Evolutionary conservation across 345 rosid genomes (phyloP).

Genomic region (Melastoma malabathricum): DNA sequence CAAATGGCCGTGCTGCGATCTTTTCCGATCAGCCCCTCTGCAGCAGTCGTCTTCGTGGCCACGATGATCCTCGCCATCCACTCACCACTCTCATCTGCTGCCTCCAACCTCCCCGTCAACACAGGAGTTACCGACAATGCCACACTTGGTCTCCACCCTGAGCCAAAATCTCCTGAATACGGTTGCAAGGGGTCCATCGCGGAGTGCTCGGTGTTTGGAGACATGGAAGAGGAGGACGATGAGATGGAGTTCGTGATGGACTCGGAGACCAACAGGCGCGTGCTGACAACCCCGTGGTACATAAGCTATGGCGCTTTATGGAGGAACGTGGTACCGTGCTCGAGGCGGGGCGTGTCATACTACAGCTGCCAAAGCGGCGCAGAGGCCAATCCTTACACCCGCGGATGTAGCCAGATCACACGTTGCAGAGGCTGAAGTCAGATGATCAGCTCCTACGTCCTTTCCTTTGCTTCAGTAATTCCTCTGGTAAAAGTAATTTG

Average conservation of each 20-base stretch:
- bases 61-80: conserved; percentile 19
- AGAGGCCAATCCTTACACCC: conserved; percentile 75
- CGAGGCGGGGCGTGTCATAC: conserved; percentile 85
- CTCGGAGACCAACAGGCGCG: conserved; percentile 69
- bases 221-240: conserved; percentile 6
- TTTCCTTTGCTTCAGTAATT: too few relatives aligned
- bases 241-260: conserved; percentile 45
- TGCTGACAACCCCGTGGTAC: conserved; percentile 43
- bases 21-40: too few relatives aligned
- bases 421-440: conserved; percentile 49
- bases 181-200: conserved; percentile 56
- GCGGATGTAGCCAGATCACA: conserved; percentile 70
- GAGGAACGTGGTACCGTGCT: conserved; percentile 74
- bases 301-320: conserved; percentile 86
- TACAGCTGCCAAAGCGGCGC: conserved; percentile 67
- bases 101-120: too few relatives aligned
- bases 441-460: not conserved
- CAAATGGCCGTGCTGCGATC: too few relatives aligned
- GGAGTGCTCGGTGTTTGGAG: conserved; percentile 34
- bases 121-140: too few relatives aligned
- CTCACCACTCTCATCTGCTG: not conserved
- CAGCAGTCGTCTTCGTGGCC: conserved; percentile 19
- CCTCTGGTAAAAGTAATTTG: too few relatives aligned
- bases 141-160: too few relatives aligned
- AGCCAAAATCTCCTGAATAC: conserved; percentile 7